Evolutionary conservation across 768 basidiomycete genomes (phyloP).

Genomic region (Panaeolus cyanescens): DNA sequence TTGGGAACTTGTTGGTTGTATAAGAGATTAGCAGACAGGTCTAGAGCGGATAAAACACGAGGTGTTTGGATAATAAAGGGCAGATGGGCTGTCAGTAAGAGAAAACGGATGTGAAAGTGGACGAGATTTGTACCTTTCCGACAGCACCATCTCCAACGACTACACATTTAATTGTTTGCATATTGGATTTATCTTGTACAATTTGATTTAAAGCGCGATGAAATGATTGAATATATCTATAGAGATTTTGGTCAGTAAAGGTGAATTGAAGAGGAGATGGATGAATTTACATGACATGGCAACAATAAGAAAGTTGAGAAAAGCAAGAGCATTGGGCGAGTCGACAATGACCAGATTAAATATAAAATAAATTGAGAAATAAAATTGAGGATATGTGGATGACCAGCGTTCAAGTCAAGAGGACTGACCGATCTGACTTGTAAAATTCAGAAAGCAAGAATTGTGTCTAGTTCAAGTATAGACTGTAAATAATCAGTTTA

Average conservation of each 20-base stretch:
- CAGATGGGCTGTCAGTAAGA: slow-evolving; percentile 3
- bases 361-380: too few species aligned
- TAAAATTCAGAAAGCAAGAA: too few species aligned
- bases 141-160: slow-evolving; percentile 98
- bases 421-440: slow-evolving; percentile 19
- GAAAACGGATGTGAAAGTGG: slow-evolving; percentile 10
- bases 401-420: background rate
- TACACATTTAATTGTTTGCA: slow-evolving; percentile 99
- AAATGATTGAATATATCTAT: too few species aligned
- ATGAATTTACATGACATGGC: slow-evolving; percentile 7
- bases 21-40: slow-evolving; percentile 97
- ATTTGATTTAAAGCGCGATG: too few species aligned
- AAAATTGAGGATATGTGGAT: background rate
- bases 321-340: background rate
- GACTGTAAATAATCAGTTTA: too few species aligned
- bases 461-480: too few species aligned
- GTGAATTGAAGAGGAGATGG: background rate
- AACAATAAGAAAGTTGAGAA: background rate
- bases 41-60: slow-evolving; percentile 37
- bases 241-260: slow-evolving; percentile 1
- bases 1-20: slow-evolving; percentile 97
- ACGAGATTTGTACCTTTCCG: slow-evolving; percentile 76
- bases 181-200: slow-evolving; percentile 33
- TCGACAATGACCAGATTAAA: background rate
- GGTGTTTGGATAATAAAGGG: background rate